Evolutionary conservation across 345 rosid species (phyloP), one percentile per base, ranked within the genome.

Genomic region (Hevea brasiliensis): DNA sequence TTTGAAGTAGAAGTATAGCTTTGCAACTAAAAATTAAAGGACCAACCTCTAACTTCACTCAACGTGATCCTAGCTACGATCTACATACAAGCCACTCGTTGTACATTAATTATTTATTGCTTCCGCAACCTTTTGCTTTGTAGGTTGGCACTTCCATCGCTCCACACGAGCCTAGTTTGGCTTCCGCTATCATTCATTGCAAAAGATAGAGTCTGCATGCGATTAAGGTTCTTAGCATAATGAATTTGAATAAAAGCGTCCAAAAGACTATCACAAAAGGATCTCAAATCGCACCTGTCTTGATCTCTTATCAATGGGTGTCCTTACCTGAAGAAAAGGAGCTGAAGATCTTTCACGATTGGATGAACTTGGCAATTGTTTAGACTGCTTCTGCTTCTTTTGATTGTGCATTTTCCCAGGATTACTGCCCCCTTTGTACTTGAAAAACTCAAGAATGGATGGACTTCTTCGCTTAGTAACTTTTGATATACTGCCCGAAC

Each of bases 101-200:
- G 70, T n/a, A 45, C 45, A 56, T 48, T 17, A 14, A 7, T 17
- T 54, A 48, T 45, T 78, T 76, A 72, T 48, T 73, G 61, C 20
- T 50, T 72, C 58, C 76, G 74, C 14, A 69, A 65, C 68, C 55
- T 81, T 79, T 83, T 84, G 64, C 76, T 80, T 44, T 40, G 63
- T 60, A 56, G 70, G 27, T 76, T 72, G 35, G 79, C 79, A 61
- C 65, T 63, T 83, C 81, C 80, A 20, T 87, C 83, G 41, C 81
- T 85, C 97, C 98, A 93, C 47, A 96, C 88, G 58, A 96, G 87
- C 86, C 83, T 89, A 37, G 97, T 86, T 81, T 91, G 97, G 70
- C 83, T 76, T 76, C 89, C 92, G 73, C 72, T 79, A 74, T 81
- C 90, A 66, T 76, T 83, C 67, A 24, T 79, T 57, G 83, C 79